Percentiles rank a stretch among this genome's conserved stretches.
phyloP scores from a whole-genome alignment of 169 alveolate genomes.

The Eimeria falciformis region DNA sequence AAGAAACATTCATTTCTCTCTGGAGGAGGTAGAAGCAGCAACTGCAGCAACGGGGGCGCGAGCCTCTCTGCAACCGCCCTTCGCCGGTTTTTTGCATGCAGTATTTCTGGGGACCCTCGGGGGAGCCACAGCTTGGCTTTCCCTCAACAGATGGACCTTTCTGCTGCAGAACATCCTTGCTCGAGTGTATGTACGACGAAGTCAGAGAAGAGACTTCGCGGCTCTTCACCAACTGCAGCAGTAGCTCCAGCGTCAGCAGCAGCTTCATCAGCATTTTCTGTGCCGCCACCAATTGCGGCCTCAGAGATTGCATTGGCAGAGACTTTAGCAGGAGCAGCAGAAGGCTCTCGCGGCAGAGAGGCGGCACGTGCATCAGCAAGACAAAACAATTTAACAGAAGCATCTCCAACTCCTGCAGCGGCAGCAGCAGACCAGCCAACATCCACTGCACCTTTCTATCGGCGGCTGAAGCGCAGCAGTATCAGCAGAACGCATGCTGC shows the following conservation, averaged over 20 bases:
- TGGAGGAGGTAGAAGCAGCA: background rate
- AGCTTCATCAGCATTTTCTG: background rate
- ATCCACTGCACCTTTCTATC: background rate
- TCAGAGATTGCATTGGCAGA: background rate
- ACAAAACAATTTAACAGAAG: no score
- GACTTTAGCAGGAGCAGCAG: background rate
- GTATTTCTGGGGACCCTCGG: background rate
- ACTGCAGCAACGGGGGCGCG: background rate
- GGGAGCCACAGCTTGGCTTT: background rate
- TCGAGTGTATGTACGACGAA: background rate
- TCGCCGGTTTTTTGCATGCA: background rate
- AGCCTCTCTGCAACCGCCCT: background rate
- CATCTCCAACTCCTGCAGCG: background rate
- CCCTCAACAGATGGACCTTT: background rate
- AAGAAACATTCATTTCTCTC: background rate
- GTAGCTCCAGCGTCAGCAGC: background rate
- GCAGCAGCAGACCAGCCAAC: background rate
- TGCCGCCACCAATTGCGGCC: background rate
- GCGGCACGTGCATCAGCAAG: no score
- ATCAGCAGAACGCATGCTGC: background rate
- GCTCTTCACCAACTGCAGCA: background rate
- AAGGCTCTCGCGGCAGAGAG: no score
- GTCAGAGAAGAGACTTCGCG: background rate
- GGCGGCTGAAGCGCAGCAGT: constrained; percentile 33
- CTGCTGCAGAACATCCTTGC: background rate